Percentiles rank a stretch among this genome's conserved stretches.
Evolutionary conservation across 176 grass and related monocot genomes (phyloP).

Genomic region (Hyparrhenia diplandra): DNA sequence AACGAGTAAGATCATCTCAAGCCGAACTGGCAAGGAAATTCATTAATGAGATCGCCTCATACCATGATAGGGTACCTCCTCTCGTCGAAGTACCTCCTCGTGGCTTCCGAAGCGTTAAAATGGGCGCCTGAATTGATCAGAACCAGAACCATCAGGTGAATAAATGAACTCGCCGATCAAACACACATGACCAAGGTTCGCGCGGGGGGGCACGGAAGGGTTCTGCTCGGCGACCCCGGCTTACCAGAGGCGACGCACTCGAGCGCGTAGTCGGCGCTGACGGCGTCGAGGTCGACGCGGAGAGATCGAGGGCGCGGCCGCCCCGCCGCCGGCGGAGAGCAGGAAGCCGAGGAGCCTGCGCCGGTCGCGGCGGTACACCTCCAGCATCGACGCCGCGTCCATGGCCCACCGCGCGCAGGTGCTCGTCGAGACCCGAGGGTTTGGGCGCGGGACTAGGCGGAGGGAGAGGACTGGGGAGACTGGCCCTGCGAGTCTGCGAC

Average conservation of each 20-base stretch:
- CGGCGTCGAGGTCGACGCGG: slow-evolving; percentile 62
- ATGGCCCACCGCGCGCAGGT: slow-evolving; percentile 15
- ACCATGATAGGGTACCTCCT: slow-evolving; percentile 82
- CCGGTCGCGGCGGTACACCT: slow-evolving; percentile 70
- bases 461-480: not conserved
- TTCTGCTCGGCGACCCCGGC: not conserved
- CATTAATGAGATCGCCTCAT: not conserved
- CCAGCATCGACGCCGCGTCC: slow-evolving; percentile 53
- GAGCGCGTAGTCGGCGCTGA: slow-evolving; percentile 76
- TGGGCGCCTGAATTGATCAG: slow-evolving; percentile 39
- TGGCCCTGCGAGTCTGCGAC: not conserved
- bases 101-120: slow-evolving; percentile 74
- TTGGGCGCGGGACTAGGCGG: not conserved
- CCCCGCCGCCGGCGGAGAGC: slow-evolving; percentile 49
- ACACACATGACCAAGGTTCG: not conserved
- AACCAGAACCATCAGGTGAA: not conserved
- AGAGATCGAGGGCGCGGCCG: slow-evolving; percentile 44
- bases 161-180: not conserved
- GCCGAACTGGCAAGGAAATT: slow-evolving; percentile 2
- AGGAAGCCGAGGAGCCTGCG: slow-evolving; percentile 74
- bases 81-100: slow-evolving; percentile 67
- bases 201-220: not conserved
- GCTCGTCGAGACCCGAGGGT: slow-evolving; percentile 3
- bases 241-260: slow-evolving; percentile 69
- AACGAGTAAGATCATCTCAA: too few relatives aligned